These are phyloP conservation scores for Fusarium burgessii DNA, from an alignment of 2,329 filamentous ascomycete genomes.

Conservation along the genomic window DNA sequence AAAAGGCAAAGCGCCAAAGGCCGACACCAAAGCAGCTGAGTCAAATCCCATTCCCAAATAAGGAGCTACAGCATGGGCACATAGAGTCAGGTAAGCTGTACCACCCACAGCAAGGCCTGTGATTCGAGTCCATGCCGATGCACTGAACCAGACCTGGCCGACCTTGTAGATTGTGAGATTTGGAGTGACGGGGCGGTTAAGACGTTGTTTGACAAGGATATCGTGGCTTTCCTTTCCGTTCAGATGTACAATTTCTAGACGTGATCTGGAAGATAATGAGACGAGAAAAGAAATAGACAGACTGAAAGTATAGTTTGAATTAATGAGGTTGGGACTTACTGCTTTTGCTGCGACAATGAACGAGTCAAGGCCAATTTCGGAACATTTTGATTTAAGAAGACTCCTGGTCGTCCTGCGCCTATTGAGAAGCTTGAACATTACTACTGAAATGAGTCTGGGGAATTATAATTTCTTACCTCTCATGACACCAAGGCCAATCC, in stretches of 20 bases:
- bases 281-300: no score
- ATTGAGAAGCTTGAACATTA: neutral
- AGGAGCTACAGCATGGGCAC: conserved; percentile 13
- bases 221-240: conserved; percentile 6
- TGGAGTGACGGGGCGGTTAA: conserved; percentile 20
- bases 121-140: conserved; percentile 34
- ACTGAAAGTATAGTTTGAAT: no score
- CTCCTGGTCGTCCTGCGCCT: neutral
- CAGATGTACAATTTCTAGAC: neutral
- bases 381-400: neutral
- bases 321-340: neutral
- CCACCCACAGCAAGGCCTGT: conserved; percentile 20
- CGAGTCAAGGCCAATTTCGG: neutral
- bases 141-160: conserved; percentile 25
- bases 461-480: neutral
- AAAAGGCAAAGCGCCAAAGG: conserved; percentile 18
- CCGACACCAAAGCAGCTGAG: neutral
- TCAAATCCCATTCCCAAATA: conserved; percentile 19
- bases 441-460: fast-evolving
- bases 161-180: conserved; percentile 27
- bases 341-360: conserved; percentile 14
- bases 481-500: neutral
- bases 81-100: conserved; percentile 11
- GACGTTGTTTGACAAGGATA: conserved; percentile 19
- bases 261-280: neutral